Conservation (phyloP, 129 eudicot species). For the Ambrosia trifida region DNA sequence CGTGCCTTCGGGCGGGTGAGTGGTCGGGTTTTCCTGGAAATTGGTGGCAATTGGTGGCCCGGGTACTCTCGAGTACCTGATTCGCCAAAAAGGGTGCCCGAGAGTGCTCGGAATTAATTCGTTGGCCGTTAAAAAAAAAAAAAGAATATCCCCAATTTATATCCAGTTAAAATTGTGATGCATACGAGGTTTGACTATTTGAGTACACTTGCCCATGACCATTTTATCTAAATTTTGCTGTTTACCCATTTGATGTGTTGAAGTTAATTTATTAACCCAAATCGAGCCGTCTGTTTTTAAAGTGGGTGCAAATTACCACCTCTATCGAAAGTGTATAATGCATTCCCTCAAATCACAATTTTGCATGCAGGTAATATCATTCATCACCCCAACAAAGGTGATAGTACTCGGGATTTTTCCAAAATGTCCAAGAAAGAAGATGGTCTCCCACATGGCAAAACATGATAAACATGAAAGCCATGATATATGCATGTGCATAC, state of each 20-base stretch:
- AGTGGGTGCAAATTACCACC: background rate
- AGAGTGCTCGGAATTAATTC: too few species aligned
- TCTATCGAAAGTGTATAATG: background rate
- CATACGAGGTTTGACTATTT: background rate
- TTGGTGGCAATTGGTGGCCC: too few species aligned
- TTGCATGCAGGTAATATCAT: conserved; percentile 43
- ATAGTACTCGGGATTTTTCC: conserved; percentile 44
- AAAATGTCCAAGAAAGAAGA: conserved; percentile 52
- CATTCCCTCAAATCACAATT: conserved; percentile 15
- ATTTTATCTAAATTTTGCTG: too few species aligned
- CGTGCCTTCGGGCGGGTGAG: too few species aligned
- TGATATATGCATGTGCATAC: too few species aligned
- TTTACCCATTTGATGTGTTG: too few species aligned
- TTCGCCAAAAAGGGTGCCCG: too few species aligned
- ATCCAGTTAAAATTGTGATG: background rate
- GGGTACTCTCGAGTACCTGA: too few species aligned
- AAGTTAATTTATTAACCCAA: background rate
- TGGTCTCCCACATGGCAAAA: conserved; percentile 26
- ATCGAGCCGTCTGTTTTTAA: background rate
- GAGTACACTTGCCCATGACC: too few species aligned
- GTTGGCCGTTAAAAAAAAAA: too few species aligned
- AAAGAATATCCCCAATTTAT: too few species aligned
- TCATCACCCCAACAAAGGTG: conserved; percentile 49
- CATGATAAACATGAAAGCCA: conserved; percentile 31
- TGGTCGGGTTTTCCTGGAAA: too few species aligned